phyloP scores from a whole-genome alignment of 2,329 filamentous ascomycete genomes.

The Colletotrichum sp. region DNA sequence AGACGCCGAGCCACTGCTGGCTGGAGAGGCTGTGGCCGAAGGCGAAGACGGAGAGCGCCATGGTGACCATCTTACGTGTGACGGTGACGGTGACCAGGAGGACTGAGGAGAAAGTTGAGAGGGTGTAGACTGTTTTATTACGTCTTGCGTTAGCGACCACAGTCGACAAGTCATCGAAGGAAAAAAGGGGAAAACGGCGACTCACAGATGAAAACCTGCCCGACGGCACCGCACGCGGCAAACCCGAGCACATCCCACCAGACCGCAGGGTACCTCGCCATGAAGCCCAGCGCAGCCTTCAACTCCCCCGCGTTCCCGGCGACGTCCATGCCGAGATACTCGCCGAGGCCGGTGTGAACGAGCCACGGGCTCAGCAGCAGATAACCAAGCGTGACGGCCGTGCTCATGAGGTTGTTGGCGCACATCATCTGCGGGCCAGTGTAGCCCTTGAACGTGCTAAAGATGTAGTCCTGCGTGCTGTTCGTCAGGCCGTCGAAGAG shows the following conservation, averaged over 20 bases:
- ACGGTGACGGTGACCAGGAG: constrained; percentile 96
- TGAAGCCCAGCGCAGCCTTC: constrained; percentile 78
- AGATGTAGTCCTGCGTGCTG: constrained; percentile 95
- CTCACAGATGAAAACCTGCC: constrained; percentile 93
- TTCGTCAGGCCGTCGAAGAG: constrained; percentile 97
- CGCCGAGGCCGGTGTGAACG: constrained; percentile 68
- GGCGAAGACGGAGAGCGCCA: constrained; percentile 94
- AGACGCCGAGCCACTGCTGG: constrained; percentile 96
- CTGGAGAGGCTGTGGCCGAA: constrained; percentile 86
- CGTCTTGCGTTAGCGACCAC: neutral
- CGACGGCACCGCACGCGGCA: constrained; percentile 86
- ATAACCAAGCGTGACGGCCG: constrained; percentile 76
- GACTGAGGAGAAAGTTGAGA: constrained; percentile 89
- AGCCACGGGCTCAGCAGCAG: constrained; percentile 81
- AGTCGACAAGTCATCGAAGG: neutral
- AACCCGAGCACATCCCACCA: constrained; percentile 91
- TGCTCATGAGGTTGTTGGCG: constrained; percentile 90
- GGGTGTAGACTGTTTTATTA: constrained; percentile 73
- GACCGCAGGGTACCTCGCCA: constrained; percentile 79
- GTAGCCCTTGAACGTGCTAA: constrained; percentile 79
- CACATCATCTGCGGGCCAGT: constrained; percentile 99
- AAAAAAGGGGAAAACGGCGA: constrained; percentile 21
- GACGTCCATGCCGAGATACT: constrained; percentile 71
- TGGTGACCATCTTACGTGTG: constrained; percentile 98
- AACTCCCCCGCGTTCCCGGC: constrained; percentile 77